Conservation (phyloP, 2,329 filamentous ascomycete species). For the Mycocentrospora acerina region DNA sequence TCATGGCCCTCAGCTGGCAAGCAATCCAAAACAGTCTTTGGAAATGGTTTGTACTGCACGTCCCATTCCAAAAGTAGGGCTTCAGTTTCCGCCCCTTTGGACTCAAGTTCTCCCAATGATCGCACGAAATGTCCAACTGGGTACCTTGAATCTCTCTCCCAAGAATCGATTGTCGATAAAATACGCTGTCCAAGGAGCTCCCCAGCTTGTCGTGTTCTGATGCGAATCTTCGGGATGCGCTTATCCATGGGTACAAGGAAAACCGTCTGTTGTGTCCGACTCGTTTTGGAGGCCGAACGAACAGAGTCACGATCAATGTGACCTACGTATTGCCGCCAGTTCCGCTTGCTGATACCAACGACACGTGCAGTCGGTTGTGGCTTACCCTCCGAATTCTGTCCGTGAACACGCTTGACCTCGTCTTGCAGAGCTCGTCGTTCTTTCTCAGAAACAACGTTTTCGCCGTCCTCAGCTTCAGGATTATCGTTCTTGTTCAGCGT, state of each 20-base stretch:
- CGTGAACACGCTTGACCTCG: slow-evolving; percentile 83
- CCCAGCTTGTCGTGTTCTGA: slow-evolving; percentile 85
- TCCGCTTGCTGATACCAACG: slow-evolving; percentile 89
- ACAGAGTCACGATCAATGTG: slow-evolving; percentile 89
- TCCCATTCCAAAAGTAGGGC: slow-evolving; percentile 92
- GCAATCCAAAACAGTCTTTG: slow-evolving; percentile 92
- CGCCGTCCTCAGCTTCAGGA: slow-evolving; percentile 73
- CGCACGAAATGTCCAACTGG: slow-evolving; percentile 92
- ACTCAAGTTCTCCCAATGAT: slow-evolving; percentile 89
- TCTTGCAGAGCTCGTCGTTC: slow-evolving; percentile 87
- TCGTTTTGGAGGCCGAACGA: slow-evolving; percentile 70
- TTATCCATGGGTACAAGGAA: slow-evolving; percentile 99
- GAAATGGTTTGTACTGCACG: slow-evolving; percentile 96
- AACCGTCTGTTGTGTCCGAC: slow-evolving; percentile 84
- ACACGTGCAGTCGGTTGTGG: slow-evolving; percentile 90
- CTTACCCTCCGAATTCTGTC: slow-evolving; percentile 70
- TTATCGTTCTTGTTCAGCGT: slow-evolving; percentile 90
- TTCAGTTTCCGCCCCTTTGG: slow-evolving; percentile 96
- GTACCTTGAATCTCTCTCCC: slow-evolving; percentile 91
- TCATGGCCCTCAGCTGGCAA: slow-evolving; percentile 87
- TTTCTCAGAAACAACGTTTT: slow-evolving; percentile 79
- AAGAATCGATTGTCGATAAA: slow-evolving; percentile 89
- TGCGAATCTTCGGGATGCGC: slow-evolving; percentile 90
- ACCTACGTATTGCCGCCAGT: slow-evolving; percentile 97
- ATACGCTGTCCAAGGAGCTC: slow-evolving; percentile 90